These are phyloP conservation scores for Lichtheimia hyalospora DNA, from an alignment of 371 early-diverging fungal genomes.

Conservation along the genomic window DNA sequence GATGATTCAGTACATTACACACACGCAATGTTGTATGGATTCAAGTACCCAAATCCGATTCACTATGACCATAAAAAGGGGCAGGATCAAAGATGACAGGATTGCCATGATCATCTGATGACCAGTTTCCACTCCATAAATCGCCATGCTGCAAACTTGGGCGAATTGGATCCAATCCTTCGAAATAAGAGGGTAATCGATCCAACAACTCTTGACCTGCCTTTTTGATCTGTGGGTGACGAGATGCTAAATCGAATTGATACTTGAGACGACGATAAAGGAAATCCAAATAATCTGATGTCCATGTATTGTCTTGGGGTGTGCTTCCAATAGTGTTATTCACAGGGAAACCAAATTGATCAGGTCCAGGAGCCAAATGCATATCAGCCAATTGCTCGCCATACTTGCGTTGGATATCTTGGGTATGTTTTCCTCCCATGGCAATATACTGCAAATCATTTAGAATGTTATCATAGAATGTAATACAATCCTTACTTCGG, in stretches of 20 bases:
- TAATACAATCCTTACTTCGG: slow-evolving; percentile 3
- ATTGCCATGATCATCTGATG: slow-evolving; percentile 9
- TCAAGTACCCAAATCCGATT: slow-evolving; percentile 7
- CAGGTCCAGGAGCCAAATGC: slow-evolving; percentile 10
- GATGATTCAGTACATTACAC: too few species aligned
- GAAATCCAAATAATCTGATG: slow-evolving; percentile 11
- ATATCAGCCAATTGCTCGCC: slow-evolving; percentile 13
- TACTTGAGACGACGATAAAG: slow-evolving; percentile 10
- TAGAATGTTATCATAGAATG: too few species aligned
- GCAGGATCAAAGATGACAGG: slow-evolving; percentile 18
- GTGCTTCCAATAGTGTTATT: slow-evolving; percentile 17
- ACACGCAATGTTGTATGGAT: too few species aligned
- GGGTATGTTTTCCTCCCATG: slow-evolving; percentile 8
- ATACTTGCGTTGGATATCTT: slow-evolving; percentile 7
- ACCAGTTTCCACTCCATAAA: slow-evolving; percentile 19
- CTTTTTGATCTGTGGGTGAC: not conserved
- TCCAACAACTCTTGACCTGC: slow-evolving; percentile 7
- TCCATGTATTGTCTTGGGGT: slow-evolving; percentile 15
- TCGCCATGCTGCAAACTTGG: slow-evolving; percentile 16
- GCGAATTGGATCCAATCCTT: slow-evolving; percentile 5
- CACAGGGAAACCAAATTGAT: slow-evolving; percentile 11
- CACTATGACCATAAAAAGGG: slow-evolving; percentile 11
- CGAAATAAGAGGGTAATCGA: slow-evolving; percentile 9
- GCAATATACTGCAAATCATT: slow-evolving; percentile 5
- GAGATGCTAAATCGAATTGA: slow-evolving; percentile 14